These are phyloP conservation scores for Saccharomyces pastorianus DNA, from an alignment of 1,139 yeast species.

Conservation along the genomic window DNA sequence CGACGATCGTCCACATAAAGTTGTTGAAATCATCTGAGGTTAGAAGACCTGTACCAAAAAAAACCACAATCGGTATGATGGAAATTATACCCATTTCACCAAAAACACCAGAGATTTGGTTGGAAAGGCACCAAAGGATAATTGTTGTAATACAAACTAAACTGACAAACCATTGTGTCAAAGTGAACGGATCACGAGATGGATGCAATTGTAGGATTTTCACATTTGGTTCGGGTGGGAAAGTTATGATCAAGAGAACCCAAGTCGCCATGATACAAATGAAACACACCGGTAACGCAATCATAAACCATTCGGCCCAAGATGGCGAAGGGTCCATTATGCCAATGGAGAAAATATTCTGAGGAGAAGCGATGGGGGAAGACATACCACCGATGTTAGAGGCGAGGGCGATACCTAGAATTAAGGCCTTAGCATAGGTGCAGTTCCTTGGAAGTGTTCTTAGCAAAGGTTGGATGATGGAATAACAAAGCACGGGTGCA, in stretches of 20 bases:
- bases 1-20: conserved; percentile 88
- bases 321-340: conserved; percentile 85
- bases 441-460: conserved; percentile 75
- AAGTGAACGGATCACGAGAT: conserved; percentile 57
- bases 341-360: conserved; percentile 81
- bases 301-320: conserved; percentile 91
- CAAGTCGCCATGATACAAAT: conserved; percentile 60
- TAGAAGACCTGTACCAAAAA: conserved; percentile 81
- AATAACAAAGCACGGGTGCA: conserved; percentile 85
- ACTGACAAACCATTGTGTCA: conserved; percentile 64
- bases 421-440: conserved; percentile 71
- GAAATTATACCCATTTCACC: conserved; percentile 92
- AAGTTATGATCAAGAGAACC: conserved; percentile 59
- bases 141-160: conserved; percentile 64
- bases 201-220: conserved; percentile 52
- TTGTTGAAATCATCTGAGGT: conserved; percentile 84
- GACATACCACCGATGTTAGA: conserved; percentile 94
- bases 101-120: conserved; percentile 55
- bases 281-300: conserved; percentile 71
- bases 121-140: conserved; percentile 76
- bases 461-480: conserved; percentile 80
- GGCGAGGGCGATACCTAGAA: conserved; percentile 84
- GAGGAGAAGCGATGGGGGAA: conserved; percentile 93
- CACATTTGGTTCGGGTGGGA: conserved; percentile 52
- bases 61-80: conserved; percentile 68